Conservation (phyloP, 108 stramenopile species). For the Aurantiochytrium sp. region DNA sequence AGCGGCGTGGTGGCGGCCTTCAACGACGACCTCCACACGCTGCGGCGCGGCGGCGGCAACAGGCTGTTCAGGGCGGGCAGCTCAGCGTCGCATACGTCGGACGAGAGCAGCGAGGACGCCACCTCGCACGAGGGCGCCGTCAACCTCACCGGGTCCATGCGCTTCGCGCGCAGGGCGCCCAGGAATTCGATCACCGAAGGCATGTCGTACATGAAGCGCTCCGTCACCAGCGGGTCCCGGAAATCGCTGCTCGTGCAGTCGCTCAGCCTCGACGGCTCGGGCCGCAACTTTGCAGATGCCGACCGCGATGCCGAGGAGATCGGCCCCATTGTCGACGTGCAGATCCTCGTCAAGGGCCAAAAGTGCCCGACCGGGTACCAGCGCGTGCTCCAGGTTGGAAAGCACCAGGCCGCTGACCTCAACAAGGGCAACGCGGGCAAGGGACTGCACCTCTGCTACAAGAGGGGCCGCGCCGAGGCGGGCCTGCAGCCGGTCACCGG, state of each 20-base stretch:
- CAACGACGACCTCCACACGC: too few species aligned
- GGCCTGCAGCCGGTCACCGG: neutral
- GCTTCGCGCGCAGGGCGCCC: neutral
- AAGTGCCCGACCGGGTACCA: neutral
- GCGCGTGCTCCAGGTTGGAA: neutral
- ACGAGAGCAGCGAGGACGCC: neutral
- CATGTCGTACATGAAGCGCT: neutral
- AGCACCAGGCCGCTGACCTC: neutral
- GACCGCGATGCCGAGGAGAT: neutral
- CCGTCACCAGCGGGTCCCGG: neutral
- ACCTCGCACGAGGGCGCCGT: neutral
- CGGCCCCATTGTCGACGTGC: neutral
- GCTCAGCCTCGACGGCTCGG: neutral
- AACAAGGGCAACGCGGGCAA: constrained; percentile 11
- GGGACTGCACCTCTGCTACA: neutral
- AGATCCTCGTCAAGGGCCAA: constrained; percentile 6
- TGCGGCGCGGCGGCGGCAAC: neutral
- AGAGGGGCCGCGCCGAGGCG: neutral
- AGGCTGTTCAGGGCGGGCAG: neutral
- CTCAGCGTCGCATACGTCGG: neutral
- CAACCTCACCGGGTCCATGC: neutral
- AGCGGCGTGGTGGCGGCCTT: too few species aligned
- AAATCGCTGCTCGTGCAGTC: neutral
- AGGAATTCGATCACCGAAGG: neutral
- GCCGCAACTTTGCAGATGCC: neutral